Evolutionary conservation across 2,329 filamentous ascomycete genomes (phyloP), one percentile per base, ranked within the genome.

Genomic region (Curvularia sp.): DNA sequence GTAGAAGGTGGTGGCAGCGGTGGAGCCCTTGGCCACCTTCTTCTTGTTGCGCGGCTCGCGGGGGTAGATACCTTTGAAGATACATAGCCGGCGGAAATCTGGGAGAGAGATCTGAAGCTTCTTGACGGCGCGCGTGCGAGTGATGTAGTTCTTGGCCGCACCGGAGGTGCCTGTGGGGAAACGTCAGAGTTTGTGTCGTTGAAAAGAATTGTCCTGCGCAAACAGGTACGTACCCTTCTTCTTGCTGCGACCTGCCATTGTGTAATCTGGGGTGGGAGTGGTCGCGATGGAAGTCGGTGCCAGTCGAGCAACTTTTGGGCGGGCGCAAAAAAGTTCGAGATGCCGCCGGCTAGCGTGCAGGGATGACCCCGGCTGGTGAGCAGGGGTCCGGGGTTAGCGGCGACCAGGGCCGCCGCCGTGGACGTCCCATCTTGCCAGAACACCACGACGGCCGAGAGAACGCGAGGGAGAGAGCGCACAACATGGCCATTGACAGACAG

Each of bases 51-150:
- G 88, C 64, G 95, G 95, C 83, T 99, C 95, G 74, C 95, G 91
- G 66, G 95, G 95, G 81, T 97, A 99, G 78, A 99, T 98, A 84
- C 86, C 95, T 84, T 98, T 98, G 89, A 97, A 99, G 79, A 99
- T 99, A 83, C 95, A 99, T 77, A 99, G 86, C 82, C 96, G 90
- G 81, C 95, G 89, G 82, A 99, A 99, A 81, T 99, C 95, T 68
- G 93, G 93, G 56, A 99, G 87, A 74, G 91, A 97, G 80, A 99
- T 91, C 81, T 99, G 95, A 63, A 99, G 89, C 83, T 98, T 99
- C 79, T 93, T 92, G 72, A 99, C 92, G 46, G 95, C 95, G 83
- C 97, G 93, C 42, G 94, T 97, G 78, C 95, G 87, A 57, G 95
- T 99, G 71, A 99, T 93, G 84, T 94, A 99, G 86, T 99, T 99